Evolutionary conservation across 306 rosid genomes (phyloP).

Genomic region (Mucuna pruriens): DNA sequence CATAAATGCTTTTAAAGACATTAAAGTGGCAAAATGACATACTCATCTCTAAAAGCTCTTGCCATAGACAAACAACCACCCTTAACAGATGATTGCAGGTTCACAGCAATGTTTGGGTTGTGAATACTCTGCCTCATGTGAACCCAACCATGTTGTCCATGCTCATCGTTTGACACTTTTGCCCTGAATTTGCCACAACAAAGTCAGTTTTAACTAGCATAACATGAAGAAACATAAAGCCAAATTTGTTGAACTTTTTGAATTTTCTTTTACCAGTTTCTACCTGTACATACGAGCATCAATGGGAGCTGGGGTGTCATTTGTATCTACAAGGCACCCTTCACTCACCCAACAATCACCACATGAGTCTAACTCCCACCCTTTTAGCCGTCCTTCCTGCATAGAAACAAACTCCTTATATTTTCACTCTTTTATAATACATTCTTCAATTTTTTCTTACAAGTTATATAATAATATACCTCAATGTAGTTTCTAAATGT

Average conservation of each 20-base stretch:
- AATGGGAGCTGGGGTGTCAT: slow-evolving; percentile 65
- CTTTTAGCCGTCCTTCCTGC: slow-evolving; percentile 79
- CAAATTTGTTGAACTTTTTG: background rate
- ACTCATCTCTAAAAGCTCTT: slow-evolving; percentile 68
- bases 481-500: slow-evolving; percentile 65
- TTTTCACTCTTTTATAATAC: background rate
- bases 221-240: background rate
- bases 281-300: slow-evolving; percentile 96
- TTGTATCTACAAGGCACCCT: slow-evolving; percentile 79
- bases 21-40: slow-evolving; percentile 36
- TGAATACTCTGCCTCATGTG: slow-evolving; percentile 89
- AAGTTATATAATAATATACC: slow-evolving; percentile 47
- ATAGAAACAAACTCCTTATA: background rate
- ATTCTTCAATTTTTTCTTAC: too few relatives aligned
- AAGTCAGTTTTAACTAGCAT: background rate
- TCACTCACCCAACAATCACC: slow-evolving; percentile 98
- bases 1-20: slow-evolving; percentile 4
- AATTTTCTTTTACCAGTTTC: background rate
- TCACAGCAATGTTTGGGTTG: slow-evolving; percentile 87
- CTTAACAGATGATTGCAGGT: slow-evolving; percentile 68
- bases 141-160: slow-evolving; percentile 79
- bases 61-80: slow-evolving; percentile 81
- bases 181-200: slow-evolving; percentile 56
- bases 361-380: slow-evolving; percentile 90
- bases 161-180: slow-evolving; percentile 60